A percentile compares a stretch with the other conserved stretches of the same genome.
These are phyloP conservation scores for Taxawa tesnikishii DNA, from an alignment of 2,329 filamentous ascomycete species.

Conservation along the genomic window DNA sequence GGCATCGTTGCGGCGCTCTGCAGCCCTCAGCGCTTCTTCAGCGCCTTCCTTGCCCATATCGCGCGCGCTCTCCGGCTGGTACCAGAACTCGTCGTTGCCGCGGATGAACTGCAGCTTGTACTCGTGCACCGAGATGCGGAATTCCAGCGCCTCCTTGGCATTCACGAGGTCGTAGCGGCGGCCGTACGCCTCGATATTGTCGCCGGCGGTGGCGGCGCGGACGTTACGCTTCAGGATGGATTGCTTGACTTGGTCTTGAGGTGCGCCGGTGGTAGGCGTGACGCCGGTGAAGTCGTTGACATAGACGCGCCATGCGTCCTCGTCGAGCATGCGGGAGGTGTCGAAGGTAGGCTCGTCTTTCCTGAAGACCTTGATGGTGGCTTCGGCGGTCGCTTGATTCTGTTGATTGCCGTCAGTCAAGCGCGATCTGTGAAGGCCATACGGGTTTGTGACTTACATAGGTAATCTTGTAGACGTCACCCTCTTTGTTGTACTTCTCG, in stretches of 20 bases:
- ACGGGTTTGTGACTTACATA: constrained; percentile 87
- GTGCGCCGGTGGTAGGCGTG: constrained; percentile 56
- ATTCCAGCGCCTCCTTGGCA: constrained; percentile 28
- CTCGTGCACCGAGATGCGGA: constrained; percentile 30
- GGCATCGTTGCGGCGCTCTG: constrained; percentile 21
- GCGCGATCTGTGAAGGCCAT: no score
- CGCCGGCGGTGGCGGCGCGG: constrained; percentile 22
- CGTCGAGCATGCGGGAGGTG: constrained; percentile 51
- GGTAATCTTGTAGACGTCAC: constrained; percentile 78
- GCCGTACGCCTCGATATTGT: constrained; percentile 6
- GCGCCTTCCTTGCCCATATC: constrained; percentile 21
- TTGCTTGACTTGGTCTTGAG: constrained; percentile 14
- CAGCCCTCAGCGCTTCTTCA: constrained; percentile 20
- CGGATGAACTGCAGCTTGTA: constrained; percentile 31
- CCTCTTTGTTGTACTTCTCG: constrained; percentile 85
- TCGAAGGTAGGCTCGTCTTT: constrained; percentile 72
- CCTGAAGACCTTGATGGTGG: constrained; percentile 72
- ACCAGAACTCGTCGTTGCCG: constrained; percentile 28
- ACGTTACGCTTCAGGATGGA: constrained; percentile 28
- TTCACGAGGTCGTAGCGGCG: constrained; percentile 16
- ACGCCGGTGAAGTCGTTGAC: constrained; percentile 82
- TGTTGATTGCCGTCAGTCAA: constrained; percentile 21
- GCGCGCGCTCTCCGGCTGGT: constrained; percentile 23
- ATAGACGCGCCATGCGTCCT: constrained; percentile 81
- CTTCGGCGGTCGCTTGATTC: constrained; percentile 57